Evolutionary conservation across 805 yeast species (phyloP), one percentile per base, ranked within the genome.

Genomic region (Huiozyma sinensis): DNA sequence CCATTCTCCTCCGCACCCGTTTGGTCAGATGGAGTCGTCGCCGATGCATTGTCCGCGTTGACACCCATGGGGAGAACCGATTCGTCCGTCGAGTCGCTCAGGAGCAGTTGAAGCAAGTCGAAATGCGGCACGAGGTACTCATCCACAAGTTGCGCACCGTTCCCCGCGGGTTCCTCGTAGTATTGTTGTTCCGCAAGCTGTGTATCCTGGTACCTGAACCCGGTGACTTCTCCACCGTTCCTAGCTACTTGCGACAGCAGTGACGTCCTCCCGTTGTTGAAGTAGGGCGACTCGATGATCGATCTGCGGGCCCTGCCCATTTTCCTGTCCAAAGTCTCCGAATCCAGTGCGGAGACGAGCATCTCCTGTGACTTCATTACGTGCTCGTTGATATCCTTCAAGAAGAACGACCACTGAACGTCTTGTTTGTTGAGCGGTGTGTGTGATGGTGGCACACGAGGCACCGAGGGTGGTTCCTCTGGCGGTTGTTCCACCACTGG

Each of bases 311-410:
- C 69, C 46, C 70, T 79, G 32, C 28, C 30, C 3, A 61, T 36
- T 29, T 50, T 52, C 58, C 68, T 76, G 48, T 81, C 86, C 49
- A 83, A 71, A 0, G 47, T 39, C 6, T 72, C 79, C 0, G 77
- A 73, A 2, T 66, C 55, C 7, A 72, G 64, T 41, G 66, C 62
- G 6, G 67, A 61, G 1, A 75, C 73, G 34, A 67, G 64, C 4
- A 78, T 70, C 30, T 76, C 73, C 1, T 83, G 85, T 30, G 71
- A 71, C 47, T 71, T 75, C 40, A 79, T 45, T 1, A 82, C 70
- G 45, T 87, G 67, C 54, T 83, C 92, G 41, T 79, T 78, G 1
- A 69, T 61, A 53, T 73, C 75, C 24, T 60, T 64, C 48, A 83
- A 61, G 52, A 66, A 78, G 35, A 68, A 66, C 6, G 68, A 67